Evolutionary conservation across 1,139 yeast genomes (phyloP).

Genomic region (Hyphopichia burtonii): DNA sequence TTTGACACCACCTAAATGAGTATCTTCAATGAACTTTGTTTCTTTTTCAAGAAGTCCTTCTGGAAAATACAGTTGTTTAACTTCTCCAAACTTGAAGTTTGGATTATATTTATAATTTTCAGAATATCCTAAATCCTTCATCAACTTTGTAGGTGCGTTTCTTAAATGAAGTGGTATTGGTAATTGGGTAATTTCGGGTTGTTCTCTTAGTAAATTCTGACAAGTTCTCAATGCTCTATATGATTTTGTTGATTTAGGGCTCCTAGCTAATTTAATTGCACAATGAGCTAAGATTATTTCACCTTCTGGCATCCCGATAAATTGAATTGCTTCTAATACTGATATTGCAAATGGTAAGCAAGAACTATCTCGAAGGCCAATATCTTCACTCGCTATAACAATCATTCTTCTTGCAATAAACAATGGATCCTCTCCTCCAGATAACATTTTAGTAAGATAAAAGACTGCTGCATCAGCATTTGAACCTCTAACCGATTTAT

Average conservation of each 20-base stretch:
- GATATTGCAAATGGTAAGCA: conserved; percentile 87
- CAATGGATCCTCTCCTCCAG: conserved; percentile 91
- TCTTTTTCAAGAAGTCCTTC: conserved; percentile 34
- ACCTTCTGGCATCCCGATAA: conserved; percentile 96
- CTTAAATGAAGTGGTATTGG: conserved; percentile 80
- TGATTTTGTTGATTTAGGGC: conserved; percentile 81
- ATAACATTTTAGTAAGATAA: conserved; percentile 82
- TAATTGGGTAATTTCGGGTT: conserved; percentile 62
- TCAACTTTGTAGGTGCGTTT: conserved; percentile 89
- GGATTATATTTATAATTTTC: conserved; percentile 89
- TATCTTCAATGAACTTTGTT: conserved; percentile 35
- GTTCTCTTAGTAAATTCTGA: conserved; percentile 53
- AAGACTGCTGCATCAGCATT: conserved; percentile 88
- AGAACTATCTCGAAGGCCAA: conserved; percentile 78
- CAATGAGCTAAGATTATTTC: conserved; percentile 90
- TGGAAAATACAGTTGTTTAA: conserved; percentile 71
- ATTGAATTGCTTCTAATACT: conserved; percentile 82
- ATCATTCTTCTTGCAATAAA: conserved; percentile 92
- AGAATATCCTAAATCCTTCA: conserved; percentile 87
- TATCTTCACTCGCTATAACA: conserved; percentile 87
- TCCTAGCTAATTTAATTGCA: conserved; percentile 81
- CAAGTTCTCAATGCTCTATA: conserved; percentile 76
- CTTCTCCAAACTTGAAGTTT: conserved; percentile 65
- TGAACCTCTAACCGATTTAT: conserved; percentile 84
- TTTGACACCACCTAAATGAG: conserved; percentile 30